Evolutionary conservation across 192 early-diverging fungal genomes (phyloP).

Genomic region (Linderina pennispora): DNA sequence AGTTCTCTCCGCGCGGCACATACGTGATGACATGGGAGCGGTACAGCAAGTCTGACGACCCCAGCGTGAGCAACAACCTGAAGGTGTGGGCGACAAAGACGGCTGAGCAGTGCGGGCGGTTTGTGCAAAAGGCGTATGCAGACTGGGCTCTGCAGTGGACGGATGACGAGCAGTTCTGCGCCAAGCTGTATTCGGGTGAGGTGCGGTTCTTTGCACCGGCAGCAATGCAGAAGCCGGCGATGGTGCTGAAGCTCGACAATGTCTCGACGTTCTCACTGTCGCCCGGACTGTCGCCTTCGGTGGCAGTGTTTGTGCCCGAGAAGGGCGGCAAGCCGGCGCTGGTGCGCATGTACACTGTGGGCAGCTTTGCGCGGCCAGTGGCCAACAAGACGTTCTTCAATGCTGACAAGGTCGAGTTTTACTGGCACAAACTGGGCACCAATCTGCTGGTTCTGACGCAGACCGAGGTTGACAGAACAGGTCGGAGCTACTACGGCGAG

Average conservation of each 20-base stretch:
- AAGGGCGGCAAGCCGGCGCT: conserved; percentile 74
- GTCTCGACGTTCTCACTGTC: conserved; percentile 81
- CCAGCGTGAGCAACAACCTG: conserved; percentile 69
- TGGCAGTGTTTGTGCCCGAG: conserved; percentile 91
- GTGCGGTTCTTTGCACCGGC: conserved; percentile 72
- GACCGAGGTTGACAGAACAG: conserved; percentile 94
- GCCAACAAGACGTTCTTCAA: conserved; percentile 93
- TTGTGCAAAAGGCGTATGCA: conserved; percentile 76
- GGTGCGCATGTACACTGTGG: conserved; percentile 81
- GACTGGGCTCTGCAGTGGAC: conserved; percentile 89
- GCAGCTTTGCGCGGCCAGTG: conserved; percentile 61
- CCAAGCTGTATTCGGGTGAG: conserved; percentile 77
- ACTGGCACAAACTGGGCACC: conserved; percentile 90
- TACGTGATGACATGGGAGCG: conserved; percentile 90
- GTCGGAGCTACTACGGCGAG: conserved; percentile 97
- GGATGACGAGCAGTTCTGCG: conserved; percentile 81
- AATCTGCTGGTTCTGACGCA: conserved; percentile 85
- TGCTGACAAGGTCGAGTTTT: conserved; percentile 86
- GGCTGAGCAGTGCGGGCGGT: conserved; percentile 61
- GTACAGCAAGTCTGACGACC: conserved; percentile 45
- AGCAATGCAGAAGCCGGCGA: conserved; percentile 21
- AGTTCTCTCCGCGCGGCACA: conserved; percentile 86
- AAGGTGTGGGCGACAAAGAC: conserved; percentile 70
- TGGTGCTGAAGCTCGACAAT: conserved; percentile 68
- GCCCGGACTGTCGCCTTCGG: conserved; percentile 72